Percentiles rank a stretch among this genome's conserved stretches.
Conservation (phyloP, 352 stramenopile genomes). For the Pythium phragmiticola region DNA sequence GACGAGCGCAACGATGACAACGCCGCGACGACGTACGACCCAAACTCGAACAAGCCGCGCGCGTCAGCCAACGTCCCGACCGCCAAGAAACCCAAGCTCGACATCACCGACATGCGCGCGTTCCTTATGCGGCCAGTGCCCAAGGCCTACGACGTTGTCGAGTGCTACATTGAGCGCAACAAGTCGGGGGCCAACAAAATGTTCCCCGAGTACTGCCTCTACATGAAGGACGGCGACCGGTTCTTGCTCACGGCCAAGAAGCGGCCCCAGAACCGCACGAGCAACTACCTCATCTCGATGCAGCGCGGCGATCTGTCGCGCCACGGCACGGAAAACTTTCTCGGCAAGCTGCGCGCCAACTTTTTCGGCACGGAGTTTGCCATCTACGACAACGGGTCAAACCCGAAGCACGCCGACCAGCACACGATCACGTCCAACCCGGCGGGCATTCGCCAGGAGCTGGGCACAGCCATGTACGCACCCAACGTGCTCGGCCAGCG, state of each 20-base stretch:
- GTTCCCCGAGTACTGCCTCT: conserved; percentile 91
- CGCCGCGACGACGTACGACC: conserved; percentile 60
- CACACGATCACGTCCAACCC: conserved; percentile 80
- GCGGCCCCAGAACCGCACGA: conserved; percentile 94
- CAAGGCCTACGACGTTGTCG: conserved; percentile 87
- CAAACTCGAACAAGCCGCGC: conserved; percentile 35
- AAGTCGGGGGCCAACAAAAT: conserved; percentile 91
- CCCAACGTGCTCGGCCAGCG: conserved; percentile 92
- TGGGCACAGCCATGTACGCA: conserved; percentile 93
- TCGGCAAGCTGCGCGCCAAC: conserved; percentile 96
- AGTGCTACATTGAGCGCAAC: conserved; percentile 95
- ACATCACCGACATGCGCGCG: conserved; percentile 79
- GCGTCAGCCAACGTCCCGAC: conserved; percentile 13
- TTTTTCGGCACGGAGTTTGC: conserved; percentile 98
- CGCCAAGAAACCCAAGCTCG: conserved; percentile 73
- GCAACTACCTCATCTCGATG: conserved; percentile 96
- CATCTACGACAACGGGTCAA: conserved; percentile 93
- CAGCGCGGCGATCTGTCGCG: conserved; percentile 91
- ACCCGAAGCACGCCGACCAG: conserved; percentile 88
- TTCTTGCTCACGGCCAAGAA: conserved; percentile 98
- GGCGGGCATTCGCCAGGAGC: conserved; percentile 83
- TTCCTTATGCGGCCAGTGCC: conserved; percentile 83
- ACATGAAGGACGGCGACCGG: conserved; percentile 92
- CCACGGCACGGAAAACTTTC: conserved; percentile 88
- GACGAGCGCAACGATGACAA: conserved; percentile 63